A percentile compares a stretch with the other conserved stretches of the same genome.
Conservation (phyloP, 495 filamentous ascomycete genomes). For the Articulospora tetracladia region DNA sequence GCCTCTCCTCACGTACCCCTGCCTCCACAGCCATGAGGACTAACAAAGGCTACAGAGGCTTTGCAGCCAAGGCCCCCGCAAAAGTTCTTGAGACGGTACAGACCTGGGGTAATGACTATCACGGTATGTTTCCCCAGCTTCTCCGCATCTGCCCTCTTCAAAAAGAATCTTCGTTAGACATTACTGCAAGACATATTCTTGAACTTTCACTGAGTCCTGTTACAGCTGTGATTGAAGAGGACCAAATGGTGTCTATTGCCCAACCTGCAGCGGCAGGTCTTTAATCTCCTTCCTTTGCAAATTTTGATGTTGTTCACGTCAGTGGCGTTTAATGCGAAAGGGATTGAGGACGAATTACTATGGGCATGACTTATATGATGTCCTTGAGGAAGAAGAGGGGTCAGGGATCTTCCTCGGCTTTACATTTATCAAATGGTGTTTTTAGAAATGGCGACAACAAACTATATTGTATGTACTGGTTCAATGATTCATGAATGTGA, state of each 20-base stretch:
- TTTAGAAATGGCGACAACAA: background rate
- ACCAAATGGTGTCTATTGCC: constrained; percentile 49
- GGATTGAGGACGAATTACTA: too few species aligned
- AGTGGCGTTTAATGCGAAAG: background rate
- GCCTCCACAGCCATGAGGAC: constrained; percentile 11
- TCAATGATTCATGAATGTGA: too few species aligned
- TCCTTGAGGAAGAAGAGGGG: background rate
- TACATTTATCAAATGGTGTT: too few species aligned
- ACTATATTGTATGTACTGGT: too few species aligned
- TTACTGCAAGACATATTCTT: too few species aligned
- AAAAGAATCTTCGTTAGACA: too few species aligned
- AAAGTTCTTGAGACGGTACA: constrained; percentile 68
- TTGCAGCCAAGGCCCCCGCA: constrained; percentile 66
- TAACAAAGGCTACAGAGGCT: constrained; percentile 52
- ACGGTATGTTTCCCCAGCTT: constrained; percentile 15
- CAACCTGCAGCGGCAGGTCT: background rate
- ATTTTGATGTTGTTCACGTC: background rate
- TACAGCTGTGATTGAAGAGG: constrained; percentile 67
- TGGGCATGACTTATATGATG: too few species aligned
- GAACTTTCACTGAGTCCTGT: background rate
- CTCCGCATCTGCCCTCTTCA: background rate
- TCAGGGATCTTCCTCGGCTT: background rate
- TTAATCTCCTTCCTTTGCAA: background rate
- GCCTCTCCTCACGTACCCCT: constrained; percentile 7
- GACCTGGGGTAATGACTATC: constrained; percentile 57